phyloP scores from a whole-genome alignment of 192 early-diverging fungal genomes.

The Coemansia sp. region DNA sequence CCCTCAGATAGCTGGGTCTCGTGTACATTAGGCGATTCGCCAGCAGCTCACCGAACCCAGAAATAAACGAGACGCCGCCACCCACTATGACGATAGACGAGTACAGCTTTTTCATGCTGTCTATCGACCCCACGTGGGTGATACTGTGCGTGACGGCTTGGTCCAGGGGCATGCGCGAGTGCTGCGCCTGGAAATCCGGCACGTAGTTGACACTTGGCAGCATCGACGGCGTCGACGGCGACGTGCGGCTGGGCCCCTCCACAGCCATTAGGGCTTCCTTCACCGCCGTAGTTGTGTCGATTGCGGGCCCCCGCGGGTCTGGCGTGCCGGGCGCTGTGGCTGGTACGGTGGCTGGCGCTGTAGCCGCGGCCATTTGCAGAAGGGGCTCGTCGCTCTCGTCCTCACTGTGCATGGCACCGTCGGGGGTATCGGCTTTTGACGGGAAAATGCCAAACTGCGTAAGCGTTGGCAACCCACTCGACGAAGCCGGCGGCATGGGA shows the following conservation, averaged over 20 bases:
- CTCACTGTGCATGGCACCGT: background rate
- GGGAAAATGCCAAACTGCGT: conserved; percentile 49
- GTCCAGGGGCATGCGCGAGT: conserved; percentile 60
- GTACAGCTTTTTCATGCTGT: conserved; percentile 71
- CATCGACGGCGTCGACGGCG: conserved; percentile 14
- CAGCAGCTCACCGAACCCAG: conserved; percentile 56
- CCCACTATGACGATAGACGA: conserved; percentile 81
- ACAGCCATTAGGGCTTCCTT: conserved; percentile 12
- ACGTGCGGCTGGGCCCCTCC: background rate
- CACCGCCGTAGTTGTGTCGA: background rate
- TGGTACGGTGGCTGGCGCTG: conserved; percentile 28
- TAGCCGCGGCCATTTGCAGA: conserved; percentile 7
- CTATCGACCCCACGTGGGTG: conserved; percentile 61
- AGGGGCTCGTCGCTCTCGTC: conserved; percentile 3
- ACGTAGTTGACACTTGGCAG: conserved; percentile 18
- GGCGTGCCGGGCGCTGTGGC: conserved; percentile 24
- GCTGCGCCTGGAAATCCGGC: conserved; percentile 36
- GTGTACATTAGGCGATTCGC: conserved; percentile 35
- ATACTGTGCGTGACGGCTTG: conserved; percentile 70
- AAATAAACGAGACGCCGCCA: conserved; percentile 69
- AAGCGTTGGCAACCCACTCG: conserved; percentile 5
- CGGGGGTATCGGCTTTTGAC: conserved; percentile 1
- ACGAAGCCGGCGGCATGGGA: background rate
- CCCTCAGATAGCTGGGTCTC: conserved; percentile 27
- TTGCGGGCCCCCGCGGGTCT: conserved; percentile 8